Conservation (phyloP, 1,284 basidiomycete genomes). For the Puccinia triticina region DNA sequence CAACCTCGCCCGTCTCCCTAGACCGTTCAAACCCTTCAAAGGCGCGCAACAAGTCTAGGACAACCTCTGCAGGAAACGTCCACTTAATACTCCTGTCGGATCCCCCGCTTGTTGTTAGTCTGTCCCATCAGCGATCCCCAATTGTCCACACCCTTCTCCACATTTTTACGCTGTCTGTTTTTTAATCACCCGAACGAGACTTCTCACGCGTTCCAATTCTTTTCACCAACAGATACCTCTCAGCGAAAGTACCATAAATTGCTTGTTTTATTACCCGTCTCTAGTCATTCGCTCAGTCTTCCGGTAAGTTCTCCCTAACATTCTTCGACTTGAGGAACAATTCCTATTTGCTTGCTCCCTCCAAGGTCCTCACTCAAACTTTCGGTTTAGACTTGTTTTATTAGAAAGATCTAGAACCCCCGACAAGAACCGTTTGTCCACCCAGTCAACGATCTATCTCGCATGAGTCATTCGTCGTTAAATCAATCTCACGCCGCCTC, state of each 20-base stretch:
- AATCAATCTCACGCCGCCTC: constrained; percentile 14
- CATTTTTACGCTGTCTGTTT: no score
- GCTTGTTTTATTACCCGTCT: constrained; percentile 15
- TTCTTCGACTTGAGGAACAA: not conserved
- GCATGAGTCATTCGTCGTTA: constrained; percentile 41
- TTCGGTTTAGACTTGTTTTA: not conserved
- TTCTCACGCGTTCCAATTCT: not conserved
- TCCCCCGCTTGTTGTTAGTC: not conserved
- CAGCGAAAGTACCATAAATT: not conserved
- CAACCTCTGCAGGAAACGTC: not conserved
- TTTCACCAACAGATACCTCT: not conserved
- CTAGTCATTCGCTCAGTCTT: constrained; percentile 24
- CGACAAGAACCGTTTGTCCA: not conserved
- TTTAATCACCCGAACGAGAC: not conserved
- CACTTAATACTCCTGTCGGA: not conserved
- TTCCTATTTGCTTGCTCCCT: not conserved
- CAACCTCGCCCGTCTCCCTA: not conserved
- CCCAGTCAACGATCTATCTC: not conserved
- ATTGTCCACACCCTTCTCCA: not conserved
- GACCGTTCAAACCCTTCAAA: constrained; percentile 14
- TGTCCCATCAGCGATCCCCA: not conserved
- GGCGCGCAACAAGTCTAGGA: not conserved
- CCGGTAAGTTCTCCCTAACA: not conserved
- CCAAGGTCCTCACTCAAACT: not conserved
- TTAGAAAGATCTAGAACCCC: not conserved